A percentile compares a stretch with the other conserved stretches of the same genome.
These are phyloP conservation scores for Leccinum rimulosum DNA, from an alignment of 768 basidiomycete genomes.

Conservation along the genomic window DNA sequence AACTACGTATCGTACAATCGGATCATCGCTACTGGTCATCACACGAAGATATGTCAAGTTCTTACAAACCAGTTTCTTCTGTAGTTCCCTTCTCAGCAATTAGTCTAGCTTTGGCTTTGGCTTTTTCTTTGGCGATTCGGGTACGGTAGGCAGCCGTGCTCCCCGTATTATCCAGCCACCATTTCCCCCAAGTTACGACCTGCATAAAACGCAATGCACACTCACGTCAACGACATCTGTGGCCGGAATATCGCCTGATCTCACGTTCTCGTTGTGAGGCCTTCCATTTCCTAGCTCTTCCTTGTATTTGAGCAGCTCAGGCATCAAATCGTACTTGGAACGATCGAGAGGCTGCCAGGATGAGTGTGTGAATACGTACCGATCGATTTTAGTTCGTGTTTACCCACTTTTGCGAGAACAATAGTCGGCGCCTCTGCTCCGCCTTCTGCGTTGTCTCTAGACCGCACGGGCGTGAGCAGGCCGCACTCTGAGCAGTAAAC, in stretches of 20 bases:
- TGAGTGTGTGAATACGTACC: background rate
- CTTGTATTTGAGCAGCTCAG: background rate
- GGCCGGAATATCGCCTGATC: background rate
- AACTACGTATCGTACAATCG: background rate
- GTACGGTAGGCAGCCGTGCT: constrained; percentile 15
- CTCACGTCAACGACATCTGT: background rate
- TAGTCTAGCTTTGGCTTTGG: constrained; percentile 2
- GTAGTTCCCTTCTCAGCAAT: background rate
- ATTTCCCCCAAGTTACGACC: constrained; percentile 3
- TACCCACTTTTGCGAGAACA: constrained; percentile 4
- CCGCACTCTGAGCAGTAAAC: no score
- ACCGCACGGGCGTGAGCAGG: no score
- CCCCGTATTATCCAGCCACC: constrained; percentile 16
- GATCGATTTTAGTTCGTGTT: background rate
- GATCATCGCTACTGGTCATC: background rate
- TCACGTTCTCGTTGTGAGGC: background rate
- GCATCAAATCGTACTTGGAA: background rate
- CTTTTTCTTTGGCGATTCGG: constrained; percentile 12
- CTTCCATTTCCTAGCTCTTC: background rate
- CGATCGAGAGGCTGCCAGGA: constrained; percentile 11
- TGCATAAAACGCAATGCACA: background rate
- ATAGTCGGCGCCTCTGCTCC: no score
- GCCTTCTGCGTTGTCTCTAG: no score
- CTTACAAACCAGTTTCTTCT: background rate
- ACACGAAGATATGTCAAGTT: no score